A percentile compares a stretch with the other conserved stretches of the same genome.
These are phyloP conservation scores for Chlamydomonas applanata DNA, from an alignment of 139 green algal genomes.

Conservation along the genomic window DNA sequence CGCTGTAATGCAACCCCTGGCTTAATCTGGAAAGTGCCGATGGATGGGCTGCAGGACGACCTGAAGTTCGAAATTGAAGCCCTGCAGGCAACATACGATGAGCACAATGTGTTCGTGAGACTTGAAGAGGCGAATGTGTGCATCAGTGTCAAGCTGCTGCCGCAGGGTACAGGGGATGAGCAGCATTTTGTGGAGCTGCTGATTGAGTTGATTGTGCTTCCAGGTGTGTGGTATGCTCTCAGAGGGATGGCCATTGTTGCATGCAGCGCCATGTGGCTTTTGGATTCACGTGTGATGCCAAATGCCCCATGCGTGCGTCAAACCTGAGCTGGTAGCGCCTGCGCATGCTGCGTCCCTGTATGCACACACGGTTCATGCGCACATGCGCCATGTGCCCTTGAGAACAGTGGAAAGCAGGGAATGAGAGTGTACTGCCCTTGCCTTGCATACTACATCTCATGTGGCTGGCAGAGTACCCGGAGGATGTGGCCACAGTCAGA, in stretches of 20 bases:
- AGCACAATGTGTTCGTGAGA: not conserved
- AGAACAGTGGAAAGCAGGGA: too few species aligned
- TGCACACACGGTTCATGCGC: too few species aligned
- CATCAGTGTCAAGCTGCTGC: not conserved
- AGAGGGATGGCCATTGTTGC: too few species aligned
- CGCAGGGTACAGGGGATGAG: not conserved
- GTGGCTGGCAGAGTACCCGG: not conserved
- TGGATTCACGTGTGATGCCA: too few species aligned
- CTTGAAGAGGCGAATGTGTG: constrained; percentile 5
- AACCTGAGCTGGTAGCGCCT: too few species aligned
- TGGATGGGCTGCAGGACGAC: not conserved
- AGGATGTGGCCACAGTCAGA: not conserved
- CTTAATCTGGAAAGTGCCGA: too few species aligned
- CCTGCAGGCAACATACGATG: not conserved
- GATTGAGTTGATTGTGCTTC: not conserved
- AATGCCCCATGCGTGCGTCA: too few species aligned
- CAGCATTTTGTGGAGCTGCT: not conserved
- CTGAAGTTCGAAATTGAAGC: not conserved
- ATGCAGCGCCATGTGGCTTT: too few species aligned
- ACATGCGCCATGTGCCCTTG: too few species aligned
- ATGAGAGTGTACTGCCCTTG: not conserved
- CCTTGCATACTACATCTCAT: not conserved
- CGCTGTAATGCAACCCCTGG: too few species aligned
- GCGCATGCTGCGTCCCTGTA: too few species aligned
- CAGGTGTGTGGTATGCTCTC: too few species aligned